Percentiles rank a stretch among this genome's conserved stretches.
Conservation (phyloP, 176 grass and related monocot genomes). For the Oryza glaberrima region DNA sequence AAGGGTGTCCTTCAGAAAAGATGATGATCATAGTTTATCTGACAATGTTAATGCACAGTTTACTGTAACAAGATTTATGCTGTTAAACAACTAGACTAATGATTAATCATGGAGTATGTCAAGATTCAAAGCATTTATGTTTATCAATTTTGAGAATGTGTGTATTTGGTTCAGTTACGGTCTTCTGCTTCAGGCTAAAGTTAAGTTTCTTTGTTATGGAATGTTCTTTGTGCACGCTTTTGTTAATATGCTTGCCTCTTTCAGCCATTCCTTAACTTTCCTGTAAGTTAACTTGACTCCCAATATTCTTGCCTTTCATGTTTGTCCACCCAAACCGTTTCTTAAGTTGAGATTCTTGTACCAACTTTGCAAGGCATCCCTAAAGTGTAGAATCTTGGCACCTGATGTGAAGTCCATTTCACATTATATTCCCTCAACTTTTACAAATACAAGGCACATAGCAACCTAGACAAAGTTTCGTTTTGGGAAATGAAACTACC, state of each 20-base stretch:
- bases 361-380: slow-evolving; percentile 27
- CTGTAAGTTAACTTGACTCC: background rate
- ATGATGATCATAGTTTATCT: background rate
- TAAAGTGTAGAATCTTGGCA: background rate
- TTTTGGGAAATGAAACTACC: slow-evolving; percentile 3
- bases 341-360: background rate
- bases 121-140: background rate
- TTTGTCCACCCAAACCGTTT: background rate
- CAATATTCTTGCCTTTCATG: slow-evolving; percentile 5
- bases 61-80: background rate
- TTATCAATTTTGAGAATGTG: background rate
- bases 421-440: background rate
- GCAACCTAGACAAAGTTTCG: background rate
- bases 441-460: slow-evolving; percentile 7
- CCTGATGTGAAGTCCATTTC: background rate
- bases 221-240: background rate
- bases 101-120: background rate
- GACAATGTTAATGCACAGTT: background rate
- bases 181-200: background rate
- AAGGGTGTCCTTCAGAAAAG: background rate
- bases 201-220: background rate
- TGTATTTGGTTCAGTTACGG: background rate
- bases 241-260: background rate
- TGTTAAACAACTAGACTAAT: background rate
- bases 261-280: background rate